These are phyloP conservation scores for Capsicum baccatum DNA, from an alignment of 257 asterid species.

Conservation along the genomic window DNA sequence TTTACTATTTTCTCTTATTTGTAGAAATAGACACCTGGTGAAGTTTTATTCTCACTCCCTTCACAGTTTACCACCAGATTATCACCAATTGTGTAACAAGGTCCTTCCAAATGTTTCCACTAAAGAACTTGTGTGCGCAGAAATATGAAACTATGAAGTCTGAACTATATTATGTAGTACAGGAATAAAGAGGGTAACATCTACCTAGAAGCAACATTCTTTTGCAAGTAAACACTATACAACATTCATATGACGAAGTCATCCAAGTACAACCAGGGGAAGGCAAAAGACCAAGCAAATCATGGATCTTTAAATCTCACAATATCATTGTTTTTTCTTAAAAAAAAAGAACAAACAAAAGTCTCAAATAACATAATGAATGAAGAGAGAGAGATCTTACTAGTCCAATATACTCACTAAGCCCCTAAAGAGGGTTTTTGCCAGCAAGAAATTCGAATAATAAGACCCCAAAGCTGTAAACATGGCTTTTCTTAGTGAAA, in stretches of 20 bases:
- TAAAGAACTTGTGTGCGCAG: background rate
- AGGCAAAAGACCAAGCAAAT: background rate
- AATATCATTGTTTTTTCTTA: background rate
- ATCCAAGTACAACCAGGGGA: background rate
- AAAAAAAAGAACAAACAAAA: background rate
- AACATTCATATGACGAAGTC: too few relatives aligned
- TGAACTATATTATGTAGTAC: background rate
- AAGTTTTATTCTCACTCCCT: background rate
- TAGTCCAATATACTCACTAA: constrained; percentile 83
- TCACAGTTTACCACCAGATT: background rate
- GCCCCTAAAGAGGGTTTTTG: constrained; percentile 92
- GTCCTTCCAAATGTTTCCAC: background rate
- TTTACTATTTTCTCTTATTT: background rate
- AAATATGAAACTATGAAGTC: background rate
- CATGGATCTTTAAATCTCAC: background rate
- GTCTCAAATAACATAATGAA: background rate
- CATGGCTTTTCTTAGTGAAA: constrained; percentile 90
- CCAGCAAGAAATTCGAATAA: constrained; percentile 89
- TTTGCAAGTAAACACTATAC: too few relatives aligned
- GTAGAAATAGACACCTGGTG: background rate
- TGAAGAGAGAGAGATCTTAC: constrained; percentile 54
- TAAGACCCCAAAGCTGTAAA: constrained; percentile 90
- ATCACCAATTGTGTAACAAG: background rate
- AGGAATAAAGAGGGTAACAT: background rate
- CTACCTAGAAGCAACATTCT: too few relatives aligned